Evolutionary conservation across 2,329 filamentous ascomycete species (phyloP), one percentile per base, ranked within the genome.

Genomic region (Davidsoniella australis): DNA sequence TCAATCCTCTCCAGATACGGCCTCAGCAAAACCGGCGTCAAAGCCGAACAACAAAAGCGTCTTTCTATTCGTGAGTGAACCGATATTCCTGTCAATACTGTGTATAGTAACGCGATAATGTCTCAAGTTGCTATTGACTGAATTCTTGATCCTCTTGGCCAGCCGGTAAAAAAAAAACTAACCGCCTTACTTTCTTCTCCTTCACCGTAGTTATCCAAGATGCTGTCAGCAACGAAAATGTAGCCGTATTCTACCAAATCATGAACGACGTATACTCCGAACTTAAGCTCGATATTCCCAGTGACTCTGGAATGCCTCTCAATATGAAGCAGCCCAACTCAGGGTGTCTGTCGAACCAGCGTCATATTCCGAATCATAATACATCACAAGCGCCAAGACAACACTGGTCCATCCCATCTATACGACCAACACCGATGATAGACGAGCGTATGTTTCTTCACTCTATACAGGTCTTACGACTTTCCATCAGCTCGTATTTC

Each of bases 21-120:
- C 43, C 69, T 94, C 36, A 74, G 76, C 56, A 82, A 85, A 53
- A 84, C 81, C 24, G 91, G 91, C 17, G 81, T 91, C 58, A 98
- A 98, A 69, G 76, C 78, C 33, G 75, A 83, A 40, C 68, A 96
- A 53, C 87, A 94, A 64, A 67, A 68, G 52, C 80, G 89, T 58
- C 83, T 95, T 54, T 76, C 82, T 55, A 69, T 76, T 52, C 75
- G 91, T 96, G 71, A 65, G 84, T 77, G 48, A 50, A 43, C 54
- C 50, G 47, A 29, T 36, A 12, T 20, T 5, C 33, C 14, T 23
- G 14, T 43, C 17, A 9, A 33, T 33, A 9, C 12, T 33, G 29
- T 33, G 12, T 12, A 33, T 12, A 33, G 29, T 33, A 12, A 33
- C 29, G 29, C 29, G 9, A 33, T 9, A 9, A 9, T 33, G 29